Conservation (phyloP, 2,329 filamentous ascomycete genomes). For the Capronia coronata region DNA sequence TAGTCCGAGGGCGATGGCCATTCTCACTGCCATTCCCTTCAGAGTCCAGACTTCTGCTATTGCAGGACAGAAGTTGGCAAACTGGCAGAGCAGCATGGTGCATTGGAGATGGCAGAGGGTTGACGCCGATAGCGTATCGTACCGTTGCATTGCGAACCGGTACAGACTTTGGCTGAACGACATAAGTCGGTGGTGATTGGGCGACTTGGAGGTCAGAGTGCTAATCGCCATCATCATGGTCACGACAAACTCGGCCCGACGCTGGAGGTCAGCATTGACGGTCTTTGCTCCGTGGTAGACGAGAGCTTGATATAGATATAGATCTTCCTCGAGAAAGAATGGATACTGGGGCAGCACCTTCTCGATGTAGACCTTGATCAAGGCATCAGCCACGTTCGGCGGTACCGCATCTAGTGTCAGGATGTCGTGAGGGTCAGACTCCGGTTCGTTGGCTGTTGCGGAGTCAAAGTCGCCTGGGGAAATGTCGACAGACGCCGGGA, state of each 20-base stretch:
- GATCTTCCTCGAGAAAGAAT: background rate
- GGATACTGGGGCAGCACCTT: conserved; percentile 1
- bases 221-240: background rate
- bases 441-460: too few species aligned
- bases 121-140: background rate
- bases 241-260: background rate
- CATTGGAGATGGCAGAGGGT: background rate
- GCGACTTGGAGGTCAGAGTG: background rate
- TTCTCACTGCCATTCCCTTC: background rate
- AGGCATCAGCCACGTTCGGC: background rate
- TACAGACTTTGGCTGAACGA: conserved; percentile 6
- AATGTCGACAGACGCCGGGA: background rate
- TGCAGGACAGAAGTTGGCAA: background rate
- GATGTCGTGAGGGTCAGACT: too few species aligned
- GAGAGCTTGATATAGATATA: background rate
- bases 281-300: background rate
- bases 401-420: background rate
- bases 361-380: conserved; percentile 3
- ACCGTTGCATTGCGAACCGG: conserved; percentile 6
- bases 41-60: background rate
- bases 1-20: background rate
- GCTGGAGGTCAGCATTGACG: background rate
- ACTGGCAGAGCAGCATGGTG: background rate
- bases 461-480: too few species aligned
- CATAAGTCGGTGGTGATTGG: background rate